phyloP scores from a whole-genome alignment of 2,329 filamentous ascomycete genomes.

The Acrocalymma vagum region DNA sequence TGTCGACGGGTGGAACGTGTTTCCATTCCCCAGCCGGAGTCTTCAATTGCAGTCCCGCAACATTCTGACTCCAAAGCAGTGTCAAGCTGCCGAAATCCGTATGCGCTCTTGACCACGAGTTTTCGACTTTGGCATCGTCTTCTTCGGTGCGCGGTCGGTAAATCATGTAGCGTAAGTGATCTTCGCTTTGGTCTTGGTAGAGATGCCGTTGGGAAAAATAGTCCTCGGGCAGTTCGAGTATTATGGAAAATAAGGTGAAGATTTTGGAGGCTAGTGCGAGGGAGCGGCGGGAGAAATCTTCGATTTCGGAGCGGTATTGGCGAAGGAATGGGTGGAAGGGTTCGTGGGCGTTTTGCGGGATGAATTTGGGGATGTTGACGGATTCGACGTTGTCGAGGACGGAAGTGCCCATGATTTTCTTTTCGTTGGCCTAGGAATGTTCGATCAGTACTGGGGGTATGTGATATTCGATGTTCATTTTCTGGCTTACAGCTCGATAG shows the following conservation, averaged over 20 bases:
- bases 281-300: slow-evolving; percentile 34
- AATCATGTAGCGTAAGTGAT: slow-evolving; percentile 53
- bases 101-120: slow-evolving; percentile 57
- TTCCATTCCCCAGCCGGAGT: slow-evolving; percentile 56
- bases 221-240: slow-evolving; percentile 50
- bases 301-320: slow-evolving; percentile 34
- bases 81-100: slow-evolving; percentile 59
- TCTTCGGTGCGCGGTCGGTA: slow-evolving; percentile 51
- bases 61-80: slow-evolving; percentile 56
- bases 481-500: slow-evolving; percentile 31
- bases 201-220: slow-evolving; percentile 47
- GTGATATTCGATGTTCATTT: slow-evolving; percentile 1
- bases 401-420: slow-evolving; percentile 41
- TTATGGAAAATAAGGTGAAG: slow-evolving; percentile 50
- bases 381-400: slow-evolving; percentile 42
- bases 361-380: slow-evolving; percentile 44
- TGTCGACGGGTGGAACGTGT: slow-evolving; percentile 55
- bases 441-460: slow-evolving; percentile 2
- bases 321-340: slow-evolving; percentile 37
- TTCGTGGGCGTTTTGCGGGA: slow-evolving; percentile 28
- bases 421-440: slow-evolving; percentile 29
- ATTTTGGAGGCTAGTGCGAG: slow-evolving; percentile 42
- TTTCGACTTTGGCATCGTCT: slow-evolving; percentile 46
- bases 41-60: slow-evolving; percentile 59
- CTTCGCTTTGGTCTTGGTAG: slow-evolving; percentile 46